Conservation (phyloP, 2,329 filamentous ascomycete genomes). For the Chrysoporthe austroafricana region DNA sequence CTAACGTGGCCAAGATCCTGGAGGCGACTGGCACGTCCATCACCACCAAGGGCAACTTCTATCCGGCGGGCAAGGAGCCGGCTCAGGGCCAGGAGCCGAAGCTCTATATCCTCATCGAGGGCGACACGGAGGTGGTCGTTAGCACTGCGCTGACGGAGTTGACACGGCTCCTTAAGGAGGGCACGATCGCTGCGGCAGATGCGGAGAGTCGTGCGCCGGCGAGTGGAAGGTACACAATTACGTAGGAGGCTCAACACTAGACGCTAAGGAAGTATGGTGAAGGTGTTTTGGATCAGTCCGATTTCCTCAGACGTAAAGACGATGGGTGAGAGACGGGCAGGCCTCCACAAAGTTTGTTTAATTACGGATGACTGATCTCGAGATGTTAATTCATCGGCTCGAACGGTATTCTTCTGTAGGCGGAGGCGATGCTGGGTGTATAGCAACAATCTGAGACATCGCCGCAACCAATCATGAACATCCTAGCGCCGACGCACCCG, state of each 20-base stretch:
- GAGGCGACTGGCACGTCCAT: conserved; percentile 95
- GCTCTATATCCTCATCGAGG: conserved; percentile 96
- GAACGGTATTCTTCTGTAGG: not conserved
- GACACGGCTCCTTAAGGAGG: conserved; percentile 85
- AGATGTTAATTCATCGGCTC: not conserved
- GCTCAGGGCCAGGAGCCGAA: conserved; percentile 80
- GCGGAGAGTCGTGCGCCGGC: conserved; percentile 79
- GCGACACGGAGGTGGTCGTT: conserved; percentile 92
- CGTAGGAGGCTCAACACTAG: conserved; percentile 46
- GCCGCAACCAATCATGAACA: not conserved
- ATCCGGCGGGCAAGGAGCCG: conserved; percentile 79
- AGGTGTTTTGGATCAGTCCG: not conserved
- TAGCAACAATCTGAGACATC: not conserved
- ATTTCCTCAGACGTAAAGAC: not conserved
- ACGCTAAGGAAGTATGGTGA: not conserved
- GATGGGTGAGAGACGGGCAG: not conserved
- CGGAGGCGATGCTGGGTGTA: not conserved
- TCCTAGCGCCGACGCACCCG: not conserved
- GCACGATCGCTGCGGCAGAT: conserved; percentile 85
- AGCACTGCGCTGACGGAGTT: conserved; percentile 89
- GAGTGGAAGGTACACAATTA: conserved; percentile 84
- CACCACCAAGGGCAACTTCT: conserved; percentile 95
- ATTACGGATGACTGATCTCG: not conserved
- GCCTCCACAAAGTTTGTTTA: not conserved
- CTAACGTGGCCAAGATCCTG: conserved; percentile 97